Conservation (phyloP, 2,329 filamentous ascomycete genomes). For the Lasiodiplodia theobromae region DNA sequence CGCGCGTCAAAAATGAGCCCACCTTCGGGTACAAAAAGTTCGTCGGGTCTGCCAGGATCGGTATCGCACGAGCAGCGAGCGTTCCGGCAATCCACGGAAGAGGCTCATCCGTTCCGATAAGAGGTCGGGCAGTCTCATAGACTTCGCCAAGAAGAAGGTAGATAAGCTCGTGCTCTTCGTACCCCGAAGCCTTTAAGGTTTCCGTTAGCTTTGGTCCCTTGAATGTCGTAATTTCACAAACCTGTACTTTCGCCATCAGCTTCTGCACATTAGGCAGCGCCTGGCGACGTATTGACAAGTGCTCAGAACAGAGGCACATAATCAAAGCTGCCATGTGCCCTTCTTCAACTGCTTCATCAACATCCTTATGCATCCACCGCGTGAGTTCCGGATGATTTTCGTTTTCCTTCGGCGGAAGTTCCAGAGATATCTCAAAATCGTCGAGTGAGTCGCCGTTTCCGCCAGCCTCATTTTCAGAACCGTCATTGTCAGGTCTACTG, state of each 20-base stretch:
- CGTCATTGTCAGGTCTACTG: not conserved
- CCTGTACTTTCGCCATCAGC: slow-evolving; percentile 60
- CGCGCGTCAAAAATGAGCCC: slow-evolving; percentile 81
- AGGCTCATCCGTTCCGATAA: slow-evolving; percentile 61
- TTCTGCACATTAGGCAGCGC: slow-evolving; percentile 74
- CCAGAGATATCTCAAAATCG: slow-evolving; percentile 34
- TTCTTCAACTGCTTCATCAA: slow-evolving; percentile 81
- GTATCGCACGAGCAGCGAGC: slow-evolving; percentile 74
- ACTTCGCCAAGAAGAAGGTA: slow-evolving; percentile 83
- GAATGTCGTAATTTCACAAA: slow-evolving; percentile 35
- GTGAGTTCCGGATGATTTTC: slow-evolving; percentile 57
- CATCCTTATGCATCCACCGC: slow-evolving; percentile 76
- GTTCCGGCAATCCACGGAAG: slow-evolving; percentile 78
- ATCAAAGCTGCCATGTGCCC: slow-evolving; percentile 74
- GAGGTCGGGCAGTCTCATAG: slow-evolving; percentile 70
- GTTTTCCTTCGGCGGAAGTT: slow-evolving; percentile 49
- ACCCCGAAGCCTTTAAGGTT: not conserved
- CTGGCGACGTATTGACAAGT: slow-evolving; percentile 79
- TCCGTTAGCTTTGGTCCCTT: not conserved
- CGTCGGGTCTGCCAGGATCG: slow-evolving; percentile 76
- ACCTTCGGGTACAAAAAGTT: slow-evolving; percentile 86
- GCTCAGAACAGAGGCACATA: slow-evolving; percentile 76
- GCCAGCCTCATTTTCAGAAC: not conserved
- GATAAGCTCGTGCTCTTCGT: slow-evolving; percentile 63
- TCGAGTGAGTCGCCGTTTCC: not conserved